Evolutionary conservation across 805 yeast genomes (phyloP).

Genomic region (Wickerhamomyces ciferrii): DNA sequence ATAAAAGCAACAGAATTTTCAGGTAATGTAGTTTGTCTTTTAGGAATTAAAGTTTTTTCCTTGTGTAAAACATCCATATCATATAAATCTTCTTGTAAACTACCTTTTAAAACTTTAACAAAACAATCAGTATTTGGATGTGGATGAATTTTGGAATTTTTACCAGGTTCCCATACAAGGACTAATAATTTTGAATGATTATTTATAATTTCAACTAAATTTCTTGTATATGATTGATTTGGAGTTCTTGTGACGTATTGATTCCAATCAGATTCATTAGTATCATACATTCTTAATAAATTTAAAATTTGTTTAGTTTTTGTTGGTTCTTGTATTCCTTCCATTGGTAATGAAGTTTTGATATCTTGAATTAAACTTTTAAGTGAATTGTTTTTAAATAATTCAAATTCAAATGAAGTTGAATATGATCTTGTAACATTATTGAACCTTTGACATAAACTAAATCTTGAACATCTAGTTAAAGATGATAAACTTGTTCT

Average conservation of each 20-base stretch:
- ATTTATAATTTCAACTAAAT: slow-evolving; percentile 31
- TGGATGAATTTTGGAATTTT: slow-evolving; percentile 39
- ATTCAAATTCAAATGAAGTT: background rate
- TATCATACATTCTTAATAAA: slow-evolving; percentile 20
- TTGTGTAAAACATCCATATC: background rate
- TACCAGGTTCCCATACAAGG: slow-evolving; percentile 42
- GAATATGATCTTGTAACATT: background rate
- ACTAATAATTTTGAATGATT: slow-evolving; percentile 38
- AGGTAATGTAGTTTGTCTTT: slow-evolving; percentile 6
- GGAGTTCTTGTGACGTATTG: slow-evolving; percentile 35
- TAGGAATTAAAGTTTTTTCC: background rate
- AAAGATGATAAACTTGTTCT: background rate
- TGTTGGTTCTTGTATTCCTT: slow-evolving; percentile 2
- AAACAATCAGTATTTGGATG: slow-evolving; percentile 46
- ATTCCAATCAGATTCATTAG: slow-evolving; percentile 36
- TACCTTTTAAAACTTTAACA: slow-evolving; percentile 37
- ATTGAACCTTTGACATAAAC: background rate
- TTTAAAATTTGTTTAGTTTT: slow-evolving; percentile 8
- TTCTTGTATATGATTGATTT: slow-evolving; percentile 31
- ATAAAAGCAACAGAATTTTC: slow-evolving; percentile 39
- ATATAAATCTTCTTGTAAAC: slow-evolving; percentile 10
- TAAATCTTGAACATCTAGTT: background rate
- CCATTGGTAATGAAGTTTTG: background rate
- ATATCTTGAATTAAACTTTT: slow-evolving; percentile 5
- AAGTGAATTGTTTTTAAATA: background rate